These are phyloP conservation scores for Dryadomyces sulphureus DNA, from an alignment of 2,329 filamentous ascomycete species.

Conservation along the genomic window DNA sequence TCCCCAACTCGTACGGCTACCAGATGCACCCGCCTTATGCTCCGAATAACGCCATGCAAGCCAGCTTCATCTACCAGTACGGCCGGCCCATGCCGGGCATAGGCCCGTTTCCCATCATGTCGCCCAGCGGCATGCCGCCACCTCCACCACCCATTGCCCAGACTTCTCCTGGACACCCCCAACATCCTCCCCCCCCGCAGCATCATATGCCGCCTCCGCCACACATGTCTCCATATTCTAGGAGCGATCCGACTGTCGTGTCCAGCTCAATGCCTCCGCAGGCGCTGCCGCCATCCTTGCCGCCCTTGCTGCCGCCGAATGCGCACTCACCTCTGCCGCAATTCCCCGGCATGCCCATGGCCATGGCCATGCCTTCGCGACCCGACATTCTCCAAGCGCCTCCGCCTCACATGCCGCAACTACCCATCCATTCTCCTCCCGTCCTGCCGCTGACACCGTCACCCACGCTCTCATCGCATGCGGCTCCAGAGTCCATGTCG, in stretches of 20 bases:
- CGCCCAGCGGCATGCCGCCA: not conserved
- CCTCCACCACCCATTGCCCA: too few relatives aligned
- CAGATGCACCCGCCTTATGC: constrained; percentile 43
- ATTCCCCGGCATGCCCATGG: not conserved
- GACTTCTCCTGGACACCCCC: not conserved
- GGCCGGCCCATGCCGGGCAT: constrained; percentile 29
- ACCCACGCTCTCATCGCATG: constrained; percentile 32
- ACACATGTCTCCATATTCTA: constrained; percentile 23
- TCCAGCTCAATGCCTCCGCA: constrained; percentile 25
- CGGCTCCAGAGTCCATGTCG: constrained; percentile 6
- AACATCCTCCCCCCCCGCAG: not conserved
- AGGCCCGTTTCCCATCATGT: constrained; percentile 4
- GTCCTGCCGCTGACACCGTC: constrained; percentile 32
- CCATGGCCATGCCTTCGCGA: not conserved
- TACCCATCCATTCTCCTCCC: not conserved
- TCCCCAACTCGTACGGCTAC: constrained; percentile 26
- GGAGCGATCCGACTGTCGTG: constrained; percentile 29
- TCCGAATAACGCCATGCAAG: constrained; percentile 31
- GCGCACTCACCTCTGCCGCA: not conserved
- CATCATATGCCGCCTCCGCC: constrained; percentile 11
- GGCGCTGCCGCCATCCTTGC: not conserved
- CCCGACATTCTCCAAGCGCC: constrained; percentile 1
- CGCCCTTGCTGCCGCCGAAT: not conserved
- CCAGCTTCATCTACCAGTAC: constrained; percentile 32
- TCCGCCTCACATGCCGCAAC: not conserved